Conservation (phyloP, 352 stramenopile genomes). For the Globisporangium barbulae region DNA sequence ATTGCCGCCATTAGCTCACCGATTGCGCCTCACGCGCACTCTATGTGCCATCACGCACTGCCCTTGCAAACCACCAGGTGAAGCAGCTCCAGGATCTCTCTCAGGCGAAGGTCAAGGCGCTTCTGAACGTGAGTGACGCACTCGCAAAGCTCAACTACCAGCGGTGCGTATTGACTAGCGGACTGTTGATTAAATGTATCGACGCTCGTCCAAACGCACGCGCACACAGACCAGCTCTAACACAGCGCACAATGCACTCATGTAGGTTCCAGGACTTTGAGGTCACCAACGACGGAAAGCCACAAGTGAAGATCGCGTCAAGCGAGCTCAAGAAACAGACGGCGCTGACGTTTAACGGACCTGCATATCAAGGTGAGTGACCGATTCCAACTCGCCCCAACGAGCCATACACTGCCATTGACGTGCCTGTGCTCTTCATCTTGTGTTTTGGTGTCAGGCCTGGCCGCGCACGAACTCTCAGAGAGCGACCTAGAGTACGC, state of each 20-base stretch:
- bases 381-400: neutral
- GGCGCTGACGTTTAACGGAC: slow-evolving; percentile 76
- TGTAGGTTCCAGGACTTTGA: slow-evolving; percentile 63
- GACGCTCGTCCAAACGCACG: too few relatives aligned
- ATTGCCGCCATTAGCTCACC: neutral
- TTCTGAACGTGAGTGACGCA: slow-evolving; percentile 79
- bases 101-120: slow-evolving; percentile 67
- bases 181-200: neutral
- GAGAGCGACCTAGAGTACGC: slow-evolving; percentile 68
- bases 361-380: slow-evolving; percentile 61
- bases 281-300: slow-evolving; percentile 20
- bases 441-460: slow-evolving; percentile 17
- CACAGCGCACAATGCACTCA: neutral
- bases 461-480: slow-evolving; percentile 62
- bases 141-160: slow-evolving; percentile 88
- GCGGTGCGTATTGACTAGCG: slow-evolving; percentile 26
- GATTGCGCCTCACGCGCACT: neutral
- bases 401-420: neutral
- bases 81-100: slow-evolving; percentile 61
- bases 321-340: slow-evolving; percentile 66
- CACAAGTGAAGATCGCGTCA: slow-evolving; percentile 15
- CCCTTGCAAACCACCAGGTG: slow-evolving; percentile 18
- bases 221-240: neutral
- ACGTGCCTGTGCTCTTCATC: too few relatives aligned
- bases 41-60: neutral